Percentiles rank a stretch among this genome's conserved stretches.
Conservation (phyloP, 176 grass and related monocot genomes). For the Saccharum officinarum region DNA sequence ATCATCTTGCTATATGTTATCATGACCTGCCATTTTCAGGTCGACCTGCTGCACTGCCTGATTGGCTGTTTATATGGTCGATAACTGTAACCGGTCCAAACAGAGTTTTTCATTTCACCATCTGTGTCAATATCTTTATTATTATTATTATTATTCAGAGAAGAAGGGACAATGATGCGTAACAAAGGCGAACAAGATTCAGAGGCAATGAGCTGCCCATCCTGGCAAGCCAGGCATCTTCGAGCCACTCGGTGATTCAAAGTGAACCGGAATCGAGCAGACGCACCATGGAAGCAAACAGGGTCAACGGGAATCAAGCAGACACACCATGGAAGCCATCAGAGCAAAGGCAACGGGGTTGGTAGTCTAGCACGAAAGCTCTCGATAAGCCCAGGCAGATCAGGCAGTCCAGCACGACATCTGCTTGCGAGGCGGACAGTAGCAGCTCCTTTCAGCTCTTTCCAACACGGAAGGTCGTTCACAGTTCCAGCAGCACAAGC, state of each 20-base stretch:
- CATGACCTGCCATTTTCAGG: not conserved
- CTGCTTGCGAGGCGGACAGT: not conserved
- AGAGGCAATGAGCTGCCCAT: not conserved
- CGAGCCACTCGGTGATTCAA: not conserved
- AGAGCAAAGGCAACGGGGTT: not conserved
- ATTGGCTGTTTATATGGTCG: not conserved
- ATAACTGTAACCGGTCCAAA: not conserved
- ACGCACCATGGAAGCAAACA: conserved; percentile 17
- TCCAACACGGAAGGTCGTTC: conserved; percentile 15
- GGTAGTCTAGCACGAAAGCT: not conserved
- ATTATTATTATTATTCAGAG: too few relatives aligned
- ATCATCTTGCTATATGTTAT: not conserved
- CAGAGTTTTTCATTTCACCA: not conserved
- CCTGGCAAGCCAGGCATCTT: not conserved
- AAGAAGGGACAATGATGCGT: not conserved
- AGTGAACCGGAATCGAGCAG: conserved; percentile 33
- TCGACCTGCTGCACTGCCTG: not conserved
- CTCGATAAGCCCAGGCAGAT: not conserved
- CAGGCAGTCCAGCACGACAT: not conserved
- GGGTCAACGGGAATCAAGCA: conserved; percentile 28
- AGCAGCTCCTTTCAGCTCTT: not conserved
- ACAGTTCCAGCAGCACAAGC: conserved; percentile 22
- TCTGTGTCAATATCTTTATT: not conserved
- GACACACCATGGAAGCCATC: conserved; percentile 12
- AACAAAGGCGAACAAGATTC: not conserved